These are phyloP conservation scores for Schwanniomyces yamadae DNA, from an alignment of 805 yeast genomes.

Conservation along the genomic window DNA sequence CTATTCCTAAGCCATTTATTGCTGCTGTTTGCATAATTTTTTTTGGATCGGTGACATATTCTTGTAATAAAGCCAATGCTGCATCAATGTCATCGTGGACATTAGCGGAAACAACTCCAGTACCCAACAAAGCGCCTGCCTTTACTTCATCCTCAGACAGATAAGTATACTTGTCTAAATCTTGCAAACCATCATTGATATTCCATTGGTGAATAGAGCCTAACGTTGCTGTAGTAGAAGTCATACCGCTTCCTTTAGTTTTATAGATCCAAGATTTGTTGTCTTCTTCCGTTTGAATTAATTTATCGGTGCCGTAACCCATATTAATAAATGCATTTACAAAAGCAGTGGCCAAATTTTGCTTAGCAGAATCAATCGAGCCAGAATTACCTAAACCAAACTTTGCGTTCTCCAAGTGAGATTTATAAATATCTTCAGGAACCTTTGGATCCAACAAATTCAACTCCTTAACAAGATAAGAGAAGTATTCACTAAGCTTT, in stretches of 20 bases:
- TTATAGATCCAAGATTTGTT: conserved; percentile 82
- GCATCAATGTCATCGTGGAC: conserved; percentile 96
- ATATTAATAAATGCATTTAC: conserved; percentile 89
- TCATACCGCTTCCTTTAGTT: conserved; percentile 89
- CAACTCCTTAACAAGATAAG: conserved; percentile 79
- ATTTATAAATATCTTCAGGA: conserved; percentile 92
- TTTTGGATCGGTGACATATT: conserved; percentile 67
- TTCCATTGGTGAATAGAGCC: conserved; percentile 94
- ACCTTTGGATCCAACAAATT: conserved; percentile 86
- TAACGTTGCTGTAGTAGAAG: conserved; percentile 85
- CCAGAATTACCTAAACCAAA: conserved; percentile 59
- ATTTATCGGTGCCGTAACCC: conserved; percentile 86
- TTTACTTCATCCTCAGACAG: conserved; percentile 82
- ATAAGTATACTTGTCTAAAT: conserved; percentile 82
- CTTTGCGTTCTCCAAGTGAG: conserved; percentile 75
- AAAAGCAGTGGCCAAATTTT: conserved; percentile 90
- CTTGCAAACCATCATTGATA: conserved; percentile 82
- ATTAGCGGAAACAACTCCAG: conserved; percentile 88
- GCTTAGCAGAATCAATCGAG: conserved; percentile 82
- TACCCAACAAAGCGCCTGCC: conserved; percentile 96
- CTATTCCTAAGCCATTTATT: conserved; percentile 86
- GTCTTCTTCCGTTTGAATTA: conserved; percentile 71
- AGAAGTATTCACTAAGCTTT: conserved; percentile 73
- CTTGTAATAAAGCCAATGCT: conserved; percentile 81
- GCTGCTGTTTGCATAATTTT: conserved; percentile 73